phyloP scores from a whole-genome alignment of 257 asterid genomes.

The Marsdenia floribunda region DNA sequence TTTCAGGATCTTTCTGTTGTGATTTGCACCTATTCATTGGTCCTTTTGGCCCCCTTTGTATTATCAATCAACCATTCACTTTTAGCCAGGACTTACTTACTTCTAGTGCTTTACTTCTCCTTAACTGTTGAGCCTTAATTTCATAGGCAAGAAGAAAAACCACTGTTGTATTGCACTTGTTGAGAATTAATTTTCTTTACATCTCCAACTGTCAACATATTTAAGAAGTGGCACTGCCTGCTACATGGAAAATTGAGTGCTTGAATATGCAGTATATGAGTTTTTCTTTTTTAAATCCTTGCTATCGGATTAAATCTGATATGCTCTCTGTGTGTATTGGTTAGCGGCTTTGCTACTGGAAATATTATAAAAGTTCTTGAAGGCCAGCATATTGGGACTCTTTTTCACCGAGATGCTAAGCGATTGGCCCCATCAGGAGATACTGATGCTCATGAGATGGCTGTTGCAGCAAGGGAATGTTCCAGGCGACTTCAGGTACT shows the following conservation, averaged over 20 bases:
- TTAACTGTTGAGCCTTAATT: neutral
- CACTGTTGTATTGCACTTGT: neutral
- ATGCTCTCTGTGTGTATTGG: neutral
- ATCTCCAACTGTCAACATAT: neutral
- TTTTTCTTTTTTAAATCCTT: neutral
- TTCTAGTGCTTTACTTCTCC: neutral
- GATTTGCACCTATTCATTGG: neutral
- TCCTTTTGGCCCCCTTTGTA: neutral
- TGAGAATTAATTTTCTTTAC: neutral
- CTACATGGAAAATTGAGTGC: neutral
- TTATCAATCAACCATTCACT: neutral
- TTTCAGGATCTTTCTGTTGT: neutral
- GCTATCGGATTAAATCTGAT: neutral
- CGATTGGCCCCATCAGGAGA: constrained; percentile 50
- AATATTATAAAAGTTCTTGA: constrained; percentile 58
- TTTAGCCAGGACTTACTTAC: neutral
- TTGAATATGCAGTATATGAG: neutral
- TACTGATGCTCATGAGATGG: constrained; percentile 54
- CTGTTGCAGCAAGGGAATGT: constrained; percentile 72
- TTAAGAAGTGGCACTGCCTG: neutral
- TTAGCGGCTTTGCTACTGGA: constrained; percentile 56
- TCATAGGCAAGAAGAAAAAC: neutral
- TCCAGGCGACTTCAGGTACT: constrained; percentile 62
- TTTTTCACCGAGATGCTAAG: constrained; percentile 68
- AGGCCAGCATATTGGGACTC: constrained; percentile 67